Conservation (phyloP, 2,329 filamentous ascomycete species). For the Fusarium goolgardi region DNA sequence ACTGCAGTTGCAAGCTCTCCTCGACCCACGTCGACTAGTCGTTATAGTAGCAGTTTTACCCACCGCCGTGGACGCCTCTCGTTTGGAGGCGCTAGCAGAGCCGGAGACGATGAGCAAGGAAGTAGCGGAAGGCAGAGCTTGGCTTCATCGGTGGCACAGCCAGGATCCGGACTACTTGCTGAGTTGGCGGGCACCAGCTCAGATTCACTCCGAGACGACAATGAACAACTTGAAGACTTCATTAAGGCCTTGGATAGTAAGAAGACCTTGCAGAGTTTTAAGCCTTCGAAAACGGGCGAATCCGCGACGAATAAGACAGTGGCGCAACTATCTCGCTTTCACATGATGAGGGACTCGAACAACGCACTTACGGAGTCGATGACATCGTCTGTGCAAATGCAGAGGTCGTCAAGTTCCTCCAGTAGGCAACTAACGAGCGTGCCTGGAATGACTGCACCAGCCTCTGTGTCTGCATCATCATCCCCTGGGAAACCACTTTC, state of each 20-base stretch:
- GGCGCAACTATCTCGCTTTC: conserved; percentile 85
- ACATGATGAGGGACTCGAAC: conserved; percentile 89
- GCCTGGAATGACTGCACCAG: conserved; percentile 75
- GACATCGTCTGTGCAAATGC: conserved; percentile 86
- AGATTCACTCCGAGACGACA: conserved; percentile 77
- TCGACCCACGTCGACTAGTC: conserved; percentile 78
- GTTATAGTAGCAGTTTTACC: conserved; percentile 94
- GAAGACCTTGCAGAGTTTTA: conserved; percentile 86
- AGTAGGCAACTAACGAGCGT: conserved; percentile 70
- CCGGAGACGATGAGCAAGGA: conserved; percentile 75
- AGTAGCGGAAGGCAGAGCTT: conserved; percentile 85
- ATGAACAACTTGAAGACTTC: conserved; percentile 94
- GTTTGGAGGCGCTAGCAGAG: conserved; percentile 76
- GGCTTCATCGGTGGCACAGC: conserved; percentile 75
- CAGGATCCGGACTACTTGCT: conserved; percentile 82
- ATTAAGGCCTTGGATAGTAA: conserved; percentile 88
- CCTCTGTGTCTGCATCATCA: conserved; percentile 84
- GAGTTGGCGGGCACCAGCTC: conserved; percentile 75
- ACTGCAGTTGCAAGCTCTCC: conserved; percentile 80
- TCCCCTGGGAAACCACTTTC: conserved; percentile 92
- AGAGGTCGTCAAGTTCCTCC: conserved; percentile 82
- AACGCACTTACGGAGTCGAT: conserved; percentile 91
- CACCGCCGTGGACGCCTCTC: conserved; percentile 84
- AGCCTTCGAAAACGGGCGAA: conserved; percentile 73
- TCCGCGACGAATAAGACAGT: conserved; percentile 79